Conservation (phyloP, 768 basidiomycete species). For the Termitomyces sp. region DNA sequence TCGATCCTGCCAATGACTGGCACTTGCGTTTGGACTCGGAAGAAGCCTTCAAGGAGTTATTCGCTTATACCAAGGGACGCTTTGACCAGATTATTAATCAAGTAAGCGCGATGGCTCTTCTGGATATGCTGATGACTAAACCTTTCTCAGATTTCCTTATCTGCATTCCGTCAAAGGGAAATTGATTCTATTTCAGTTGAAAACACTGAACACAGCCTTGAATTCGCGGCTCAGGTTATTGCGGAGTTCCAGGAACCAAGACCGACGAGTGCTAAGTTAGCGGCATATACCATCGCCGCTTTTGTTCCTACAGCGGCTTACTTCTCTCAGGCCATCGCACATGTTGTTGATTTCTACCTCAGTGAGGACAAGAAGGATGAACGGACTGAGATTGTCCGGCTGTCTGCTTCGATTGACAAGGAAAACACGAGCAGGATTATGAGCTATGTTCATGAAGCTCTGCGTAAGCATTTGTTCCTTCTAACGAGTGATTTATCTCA, state of each 20-base stretch:
- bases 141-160: neutral
- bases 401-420: constrained; percentile 26
- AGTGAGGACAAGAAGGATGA: constrained; percentile 33
- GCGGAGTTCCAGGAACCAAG: constrained; percentile 16
- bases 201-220: constrained; percentile 23
- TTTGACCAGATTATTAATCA: constrained; percentile 25
- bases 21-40: constrained; percentile 40
- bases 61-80: constrained; percentile 28
- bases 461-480: constrained; percentile 32
- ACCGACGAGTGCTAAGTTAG: constrained; percentile 33
- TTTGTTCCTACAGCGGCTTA: constrained; percentile 53
- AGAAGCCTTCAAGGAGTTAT: constrained; percentile 28
- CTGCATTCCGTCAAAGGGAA: constrained; percentile 2
- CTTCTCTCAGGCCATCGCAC: constrained; percentile 55
- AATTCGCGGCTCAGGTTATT: constrained; percentile 32
- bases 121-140: neutral
- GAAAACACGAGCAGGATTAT: constrained; percentile 32
- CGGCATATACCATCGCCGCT: constrained; percentile 51
- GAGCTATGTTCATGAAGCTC: constrained; percentile 45
- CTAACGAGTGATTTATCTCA: neutral
- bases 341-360: constrained; percentile 62
- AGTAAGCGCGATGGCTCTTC: constrained; percentile 17
- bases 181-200: constrained; percentile 19
- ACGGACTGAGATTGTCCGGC: constrained; percentile 38
- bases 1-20: constrained; percentile 47